Base-by-base conservation (phyloP, 2,329 filamentous ascomycete genomes). In the Colletotrichum lupini region DNA sequence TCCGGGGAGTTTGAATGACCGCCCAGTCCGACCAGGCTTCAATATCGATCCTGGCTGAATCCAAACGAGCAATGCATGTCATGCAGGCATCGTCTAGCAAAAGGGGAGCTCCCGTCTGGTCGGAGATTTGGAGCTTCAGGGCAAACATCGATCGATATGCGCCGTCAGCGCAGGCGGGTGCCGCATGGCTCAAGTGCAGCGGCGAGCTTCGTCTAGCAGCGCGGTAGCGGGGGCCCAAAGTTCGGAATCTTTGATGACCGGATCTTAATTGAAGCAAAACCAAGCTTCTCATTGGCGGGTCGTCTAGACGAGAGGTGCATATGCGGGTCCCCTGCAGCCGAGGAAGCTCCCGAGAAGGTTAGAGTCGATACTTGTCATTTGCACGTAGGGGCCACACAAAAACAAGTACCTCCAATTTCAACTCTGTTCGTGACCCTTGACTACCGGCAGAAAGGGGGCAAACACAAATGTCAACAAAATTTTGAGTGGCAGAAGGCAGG, bases 361-460 rank as follows among this genome's bases (percentile, higher is more conserved):
- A 42, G 49, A 57, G 19, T 9, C 12, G 35, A 35, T 65, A 65
- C 62, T 32, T 56, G 6, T 2, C 9, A 2, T n/a, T 24, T 35
- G 3, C 5, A 4, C 19, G 22, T n/a, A 3, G 8, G 7, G 6
- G 2, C 46, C 14, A 2, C 32, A 37, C 16, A 24, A n/a, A 12
- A 32, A 8, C 1, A 12, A 57, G 67, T 73, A 70, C 49, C 19
- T 53, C 56, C 28, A 73, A 62, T 73, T 62, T 66, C 61, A 66
- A 53, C 28, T 57, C 30, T 68, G 30, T 62, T 72, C 46, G 67
- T 71, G 60, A 61, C 71, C 70, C 71, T 53, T 70, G 59, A 73
- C 71, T 73, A 73, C 71, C 71, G 67, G 67, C 67, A 70, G 71
- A 73, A 73, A 73, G 67, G 70, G 61, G 71, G 70, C 66, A 73